A percentile compares a stretch with the other conserved stretches of the same genome.
phyloP scores from a whole-genome alignment of 169 alveolate species.

The Cryptosporidium ryanae region DNA sequence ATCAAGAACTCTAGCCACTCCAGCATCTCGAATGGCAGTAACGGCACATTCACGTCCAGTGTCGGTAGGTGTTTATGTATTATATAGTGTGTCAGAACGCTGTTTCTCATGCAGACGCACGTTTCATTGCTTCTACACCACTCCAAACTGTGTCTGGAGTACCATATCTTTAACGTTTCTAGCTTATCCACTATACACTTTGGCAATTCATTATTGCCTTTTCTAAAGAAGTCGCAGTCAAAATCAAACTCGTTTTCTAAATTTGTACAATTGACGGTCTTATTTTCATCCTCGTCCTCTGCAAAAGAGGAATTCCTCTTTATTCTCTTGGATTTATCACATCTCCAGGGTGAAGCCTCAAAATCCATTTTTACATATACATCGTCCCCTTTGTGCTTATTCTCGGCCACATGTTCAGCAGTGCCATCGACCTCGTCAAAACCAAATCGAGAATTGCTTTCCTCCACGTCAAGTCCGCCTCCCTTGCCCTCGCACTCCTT shows the following conservation, averaged over 20 bases:
- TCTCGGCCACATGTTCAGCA: too few species aligned
- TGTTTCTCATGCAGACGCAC: constrained; percentile 53
- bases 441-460: neutral
- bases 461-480: neutral
- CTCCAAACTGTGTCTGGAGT: constrained; percentile 30
- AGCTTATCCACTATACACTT: constrained; percentile 20
- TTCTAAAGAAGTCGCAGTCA: neutral
- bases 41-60: constrained; percentile 81
- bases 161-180: constrained; percentile 38
- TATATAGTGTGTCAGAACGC: constrained; percentile 31
- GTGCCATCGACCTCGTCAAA: too few species aligned
- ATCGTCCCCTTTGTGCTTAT: too few species aligned
- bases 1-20: constrained; percentile 83
- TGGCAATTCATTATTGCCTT: constrained; percentile 14
- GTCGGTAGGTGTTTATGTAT: constrained; percentile 18
- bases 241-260: neutral
- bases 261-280: neutral
- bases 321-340: constrained; percentile 7
- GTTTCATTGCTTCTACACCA: constrained; percentile 70
- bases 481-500: constrained; percentile 9
- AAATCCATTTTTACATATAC: too few species aligned
- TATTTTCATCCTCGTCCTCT: constrained; percentile 10
- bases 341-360: neutral
- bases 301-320: neutral
- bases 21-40: constrained; percentile 85